Conservation (phyloP, 306 rosid species). For the Boehmeria nivea region DNA sequence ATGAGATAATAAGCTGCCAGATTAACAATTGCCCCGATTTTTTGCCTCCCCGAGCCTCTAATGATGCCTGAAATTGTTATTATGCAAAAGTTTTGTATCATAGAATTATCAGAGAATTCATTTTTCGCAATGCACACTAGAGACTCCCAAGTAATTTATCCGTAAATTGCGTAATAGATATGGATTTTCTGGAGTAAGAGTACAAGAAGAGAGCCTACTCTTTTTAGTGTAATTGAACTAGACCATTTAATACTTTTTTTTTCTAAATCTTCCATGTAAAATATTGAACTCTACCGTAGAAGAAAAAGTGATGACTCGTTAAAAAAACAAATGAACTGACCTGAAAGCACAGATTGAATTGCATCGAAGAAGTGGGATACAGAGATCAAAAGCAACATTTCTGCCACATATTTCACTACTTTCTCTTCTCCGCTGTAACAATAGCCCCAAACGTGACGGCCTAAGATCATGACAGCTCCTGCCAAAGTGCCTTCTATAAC, state of each 20-base stretch:
- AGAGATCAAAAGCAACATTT: slow-evolving; percentile 34
- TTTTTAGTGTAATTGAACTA: too few species aligned
- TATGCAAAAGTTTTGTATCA: background rate
- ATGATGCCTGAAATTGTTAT: slow-evolving; percentile 16
- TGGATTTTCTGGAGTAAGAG: too few species aligned
- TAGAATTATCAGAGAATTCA: background rate
- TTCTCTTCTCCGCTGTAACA: slow-evolving; percentile 34
- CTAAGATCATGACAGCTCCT: slow-evolving; percentile 22
- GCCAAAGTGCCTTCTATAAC: slow-evolving; percentile 22
- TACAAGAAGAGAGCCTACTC: too few species aligned
- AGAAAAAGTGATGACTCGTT: background rate
- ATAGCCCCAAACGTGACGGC: slow-evolving; percentile 39
- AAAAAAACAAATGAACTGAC: background rate
- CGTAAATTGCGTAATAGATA: too few species aligned
- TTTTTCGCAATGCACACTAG: too few species aligned
- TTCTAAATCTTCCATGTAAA: too few species aligned
- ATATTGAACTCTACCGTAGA: background rate
- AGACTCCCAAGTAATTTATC: too few species aligned
- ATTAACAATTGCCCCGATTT: slow-evolving; percentile 36
- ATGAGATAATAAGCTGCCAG: slow-evolving; percentile 34
- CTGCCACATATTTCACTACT: slow-evolving; percentile 28
- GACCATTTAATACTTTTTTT: too few species aligned
- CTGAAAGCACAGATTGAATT: slow-evolving; percentile 37
- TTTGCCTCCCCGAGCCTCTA: slow-evolving; percentile 41
- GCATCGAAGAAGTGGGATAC: slow-evolving; percentile 41